Base-by-base conservation (phyloP, 345 rosid genomes). In the Mercurialis annua region DNA sequence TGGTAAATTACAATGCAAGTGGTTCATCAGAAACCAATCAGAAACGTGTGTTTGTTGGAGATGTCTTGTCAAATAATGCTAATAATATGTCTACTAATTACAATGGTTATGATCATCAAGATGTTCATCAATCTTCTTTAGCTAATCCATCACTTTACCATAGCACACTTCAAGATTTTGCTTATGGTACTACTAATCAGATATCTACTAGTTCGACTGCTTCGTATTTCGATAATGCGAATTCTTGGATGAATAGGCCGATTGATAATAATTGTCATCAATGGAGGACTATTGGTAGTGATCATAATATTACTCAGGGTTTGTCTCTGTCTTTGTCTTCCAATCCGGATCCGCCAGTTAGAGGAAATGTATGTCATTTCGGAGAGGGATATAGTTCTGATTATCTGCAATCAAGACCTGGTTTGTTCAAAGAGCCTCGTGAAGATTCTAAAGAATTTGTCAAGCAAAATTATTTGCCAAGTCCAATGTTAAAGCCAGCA, bases 261-360 rank as follows among this genome's bases (percentile, higher is more conserved):
- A 51, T 52, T 6, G 69, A 59, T 58, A 56, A 63, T 71, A 56
- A 63, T 71, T 47, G 57, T 34, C 75, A 65, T 65, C 77, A 50
- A 6, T 78, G 74, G 81, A 59, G 60, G 18, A 66, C 31, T 23
- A 27, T 66, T 27, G 33, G 51, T 0, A 60, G 51, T 33, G 78
- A 76, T 73, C 64, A 72, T 10, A 51, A 69, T 12, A 67, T 81
- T 12, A 78, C 75, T 4, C 78, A 77, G 61, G 87, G 77, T 23
- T 66, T 87, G 3, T 83, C 87, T 42, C 53, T 87, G n/a, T 77
- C 88, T 0, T 88, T 87, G 48, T 79, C 90, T 14, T 78, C 88
- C 1, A 81, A 75, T 74, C 80, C 84, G 1, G n/a, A n/a, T n/a
- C 63, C 77, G 0, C 55, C 78, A 9, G 9, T 9, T 0, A 66